A percentile compares a stretch with the other conserved stretches of the same genome.
Evolutionary conservation across 805 yeast genomes (phyloP).

Genomic region (Monosporozyma siamensis): DNA sequence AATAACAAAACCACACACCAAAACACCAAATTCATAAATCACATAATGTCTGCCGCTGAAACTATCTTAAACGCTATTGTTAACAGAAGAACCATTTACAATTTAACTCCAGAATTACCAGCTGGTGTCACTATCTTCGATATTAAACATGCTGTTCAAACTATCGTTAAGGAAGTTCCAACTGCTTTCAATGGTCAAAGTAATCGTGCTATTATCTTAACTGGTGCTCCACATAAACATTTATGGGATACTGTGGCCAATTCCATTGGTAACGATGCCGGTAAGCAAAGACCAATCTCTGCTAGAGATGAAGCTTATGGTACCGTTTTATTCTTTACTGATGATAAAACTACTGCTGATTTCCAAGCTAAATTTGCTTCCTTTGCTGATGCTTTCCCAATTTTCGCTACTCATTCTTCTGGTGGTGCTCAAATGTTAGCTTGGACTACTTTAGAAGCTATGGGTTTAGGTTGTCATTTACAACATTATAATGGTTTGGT

Average conservation of each 20-base stretch:
- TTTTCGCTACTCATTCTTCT: slow-evolving; percentile 38
- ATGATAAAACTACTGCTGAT: slow-evolving; percentile 31
- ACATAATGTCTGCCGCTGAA: slow-evolving; percentile 12
- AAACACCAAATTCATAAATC: neutral
- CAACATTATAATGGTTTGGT: slow-evolving; percentile 45
- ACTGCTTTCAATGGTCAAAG: slow-evolving; percentile 44
- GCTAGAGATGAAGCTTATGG: slow-evolving; percentile 40
- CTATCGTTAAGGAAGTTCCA: slow-evolving; percentile 39
- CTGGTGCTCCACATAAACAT: slow-evolving; percentile 37
- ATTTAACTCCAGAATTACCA: slow-evolving; percentile 37
- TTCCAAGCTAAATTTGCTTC: slow-evolving; percentile 36
- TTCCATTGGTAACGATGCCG: slow-evolving; percentile 31
- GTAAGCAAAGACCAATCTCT: slow-evolving; percentile 36
- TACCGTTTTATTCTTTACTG: slow-evolving; percentile 42
- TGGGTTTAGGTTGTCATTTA: slow-evolving; percentile 42
- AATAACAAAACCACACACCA: neutral
- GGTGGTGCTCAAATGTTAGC: slow-evolving; percentile 43
- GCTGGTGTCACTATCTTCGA: slow-evolving; percentile 32
- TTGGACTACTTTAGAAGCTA: slow-evolving; percentile 39
- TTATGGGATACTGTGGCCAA: slow-evolving; percentile 38
- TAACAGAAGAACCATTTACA: slow-evolving; percentile 34
- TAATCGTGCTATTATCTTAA: slow-evolving; percentile 39
- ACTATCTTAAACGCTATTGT: slow-evolving; percentile 26
- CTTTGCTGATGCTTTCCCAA: slow-evolving; percentile 37
- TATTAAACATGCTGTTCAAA: slow-evolving; percentile 34